Conservation (phyloP, 106 monocot genomes). For the Dendrobium nobile region DNA sequence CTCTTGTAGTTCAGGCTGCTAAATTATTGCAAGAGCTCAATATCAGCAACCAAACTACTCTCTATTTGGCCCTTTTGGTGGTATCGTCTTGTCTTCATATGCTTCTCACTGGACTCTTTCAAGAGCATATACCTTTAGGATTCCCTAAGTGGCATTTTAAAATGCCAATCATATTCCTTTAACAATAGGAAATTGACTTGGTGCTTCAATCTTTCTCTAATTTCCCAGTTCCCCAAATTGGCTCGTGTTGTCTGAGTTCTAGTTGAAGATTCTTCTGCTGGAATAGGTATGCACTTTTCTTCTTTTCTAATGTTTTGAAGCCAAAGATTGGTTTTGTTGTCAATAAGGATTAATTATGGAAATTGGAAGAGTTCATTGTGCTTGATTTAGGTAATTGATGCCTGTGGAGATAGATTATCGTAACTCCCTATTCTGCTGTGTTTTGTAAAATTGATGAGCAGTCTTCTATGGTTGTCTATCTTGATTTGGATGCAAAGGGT, state of each 20-base stretch:
- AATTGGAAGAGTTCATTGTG: not conserved
- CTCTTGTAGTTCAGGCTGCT: constrained; percentile 1
- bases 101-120: not conserved
- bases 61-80: not conserved
- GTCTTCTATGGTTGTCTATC: not conserved
- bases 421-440: not conserved
- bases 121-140: not conserved
- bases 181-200: constrained; percentile 1
- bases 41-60: constrained; percentile 11
- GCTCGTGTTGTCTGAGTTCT: constrained; percentile 5
- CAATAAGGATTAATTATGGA: not conserved
- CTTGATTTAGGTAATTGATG: not conserved
- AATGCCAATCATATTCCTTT: constrained; percentile 3
- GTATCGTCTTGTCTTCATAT: constrained; percentile 1
- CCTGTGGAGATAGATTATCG: not conserved
- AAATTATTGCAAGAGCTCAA: not conserved
- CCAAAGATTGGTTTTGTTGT: not conserved
- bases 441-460: not conserved
- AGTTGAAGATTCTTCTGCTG: constrained; percentile 9
- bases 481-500: not conserved
- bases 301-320: constrained; percentile 1
- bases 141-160: constrained; percentile 1
- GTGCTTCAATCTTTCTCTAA: constrained; percentile 7
- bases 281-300: constrained; percentile 6
- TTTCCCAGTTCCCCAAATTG: constrained; percentile 3